Conservation (phyloP, 345 rosid genomes). For the Camelina laxa region DNA sequence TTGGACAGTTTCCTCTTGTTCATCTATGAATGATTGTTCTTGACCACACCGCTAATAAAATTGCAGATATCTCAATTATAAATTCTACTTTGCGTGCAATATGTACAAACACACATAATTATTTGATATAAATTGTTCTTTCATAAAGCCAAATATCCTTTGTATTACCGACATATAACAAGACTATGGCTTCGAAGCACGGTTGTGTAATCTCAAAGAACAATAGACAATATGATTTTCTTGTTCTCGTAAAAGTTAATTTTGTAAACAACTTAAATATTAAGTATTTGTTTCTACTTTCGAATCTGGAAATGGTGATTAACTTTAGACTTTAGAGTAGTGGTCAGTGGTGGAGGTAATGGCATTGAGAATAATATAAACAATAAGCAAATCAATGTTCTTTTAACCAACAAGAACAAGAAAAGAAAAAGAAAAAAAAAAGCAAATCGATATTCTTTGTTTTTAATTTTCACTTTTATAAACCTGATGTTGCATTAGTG, state of each 20-base stretch:
- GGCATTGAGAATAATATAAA: constrained; percentile 19
- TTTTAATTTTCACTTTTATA: background rate
- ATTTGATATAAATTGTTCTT: background rate
- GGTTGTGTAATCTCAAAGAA: constrained; percentile 3
- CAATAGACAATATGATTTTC: background rate
- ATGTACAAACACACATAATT: background rate
- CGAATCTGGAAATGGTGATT: constrained; percentile 26
- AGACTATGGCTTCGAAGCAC: background rate
- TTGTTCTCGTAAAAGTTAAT: background rate
- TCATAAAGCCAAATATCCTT: background rate
- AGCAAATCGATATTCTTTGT: constrained; percentile 15
- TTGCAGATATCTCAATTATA: background rate
- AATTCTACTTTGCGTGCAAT: background rate
- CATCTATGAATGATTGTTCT: background rate
- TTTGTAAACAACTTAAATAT: background rate
- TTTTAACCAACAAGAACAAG: background rate
- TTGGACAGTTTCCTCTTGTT: background rate
- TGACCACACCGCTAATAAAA: background rate
- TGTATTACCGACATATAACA: background rate
- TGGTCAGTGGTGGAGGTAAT: constrained; percentile 33
- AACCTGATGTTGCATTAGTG: constrained; percentile 39
- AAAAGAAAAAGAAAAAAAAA: too few relatives aligned
- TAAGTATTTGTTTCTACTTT: background rate
- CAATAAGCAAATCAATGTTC: constrained; percentile 24
- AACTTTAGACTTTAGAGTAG: constrained; percentile 29